Conservation (phyloP, 495 filamentous ascomycete species). For the Wilcoxina mikolae region DNA sequence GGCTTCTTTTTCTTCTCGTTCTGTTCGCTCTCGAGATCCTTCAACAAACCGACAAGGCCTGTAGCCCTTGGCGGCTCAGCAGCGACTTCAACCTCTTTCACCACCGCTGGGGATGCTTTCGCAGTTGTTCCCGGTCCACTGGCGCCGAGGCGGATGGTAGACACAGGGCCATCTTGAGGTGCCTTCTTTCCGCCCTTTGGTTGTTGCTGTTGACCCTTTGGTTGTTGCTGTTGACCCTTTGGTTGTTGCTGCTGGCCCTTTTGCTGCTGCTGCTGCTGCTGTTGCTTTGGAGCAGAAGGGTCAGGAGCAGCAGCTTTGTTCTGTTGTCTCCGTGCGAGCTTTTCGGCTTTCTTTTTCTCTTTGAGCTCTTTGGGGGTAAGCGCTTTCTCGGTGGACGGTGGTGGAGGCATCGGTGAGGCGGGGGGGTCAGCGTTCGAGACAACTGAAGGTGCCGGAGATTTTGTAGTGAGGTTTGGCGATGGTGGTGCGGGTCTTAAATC, state of each 20-base stretch:
- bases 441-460: too few relatives aligned
- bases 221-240: slow-evolving; percentile 30
- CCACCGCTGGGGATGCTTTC: slow-evolving; percentile 5
- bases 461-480: too few relatives aligned
- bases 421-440: too few relatives aligned
- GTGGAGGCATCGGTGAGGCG: slow-evolving; percentile 3
- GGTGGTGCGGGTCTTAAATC: too few relatives aligned
- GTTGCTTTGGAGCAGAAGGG: too few relatives aligned
- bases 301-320: slow-evolving; percentile 34
- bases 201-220: slow-evolving; percentile 33
- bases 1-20: slow-evolving; percentile 65
- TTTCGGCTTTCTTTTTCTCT: slow-evolving; percentile 63
- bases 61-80: slow-evolving; percentile 30
- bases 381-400: slow-evolving; percentile 19
- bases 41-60: slow-evolving; percentile 34
- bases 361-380: slow-evolving; percentile 49
- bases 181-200: slow-evolving; percentile 34
- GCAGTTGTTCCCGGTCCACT: slow-evolving; percentile 5
- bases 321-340: slow-evolving; percentile 55
- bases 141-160: slow-evolving; percentile 9
- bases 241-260: slow-evolving; percentile 33
- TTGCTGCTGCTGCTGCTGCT: slow-evolving; percentile 31
- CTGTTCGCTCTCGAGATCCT: slow-evolving; percentile 36
- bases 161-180: slow-evolving; percentile 12
- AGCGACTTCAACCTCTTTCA: slow-evolving; percentile 24